Evolutionary conservation across 2,329 filamentous ascomycete genomes (phyloP), one percentile per base, ranked within the genome.

Genomic region (Myriosclerotinia curreyana): DNA sequence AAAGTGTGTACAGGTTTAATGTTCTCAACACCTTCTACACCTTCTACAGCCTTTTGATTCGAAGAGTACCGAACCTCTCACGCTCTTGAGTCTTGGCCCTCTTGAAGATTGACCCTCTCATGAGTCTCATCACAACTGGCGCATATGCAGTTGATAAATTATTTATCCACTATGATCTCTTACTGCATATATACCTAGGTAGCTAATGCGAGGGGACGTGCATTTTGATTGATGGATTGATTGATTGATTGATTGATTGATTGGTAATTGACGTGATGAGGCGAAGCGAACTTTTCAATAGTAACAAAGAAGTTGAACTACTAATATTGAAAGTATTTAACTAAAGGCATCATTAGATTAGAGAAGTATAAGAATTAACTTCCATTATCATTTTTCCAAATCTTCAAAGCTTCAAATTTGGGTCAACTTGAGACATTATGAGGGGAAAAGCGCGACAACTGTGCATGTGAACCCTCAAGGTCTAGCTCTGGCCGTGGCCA

Each of bases 181-280:
- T 40, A 46, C 40, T 56, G 54, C 54, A 56, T 56, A n/a, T n/a
- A n/a, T n/a, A n/a, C n/a, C n/a, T n/a, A 46, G 11, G 25, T 46
- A 34, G 28, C 54, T 34, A 46, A 51, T 12, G 40, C 40, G 54
- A 46, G 17, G 17, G 28, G 42, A 56, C 40, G 40, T 56, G 54
- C 54, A 56, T 56, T 22, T 46, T 11, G 40, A 46, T 34, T 31
- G 25, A 34, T 56, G 5, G 40, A 44, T 44, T n/a, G 40, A 44
- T 44, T n/a, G 42, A 44, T n/a, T 9, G 17, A 44, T 9, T 17
- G 40, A 42, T 42, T 20, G 40, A 44, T 44, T 7, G 42, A 44
- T 6, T n/a, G 9, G 50, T 52, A n/a, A 14, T n/a, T 46, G 42
- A 34, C 20, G n/a, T 22, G 40, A 20, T 46, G 38, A 44, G 53